phyloP scores from a whole-genome alignment of 768 basidiomycete genomes.

The Hemileccinum impolitum region DNA sequence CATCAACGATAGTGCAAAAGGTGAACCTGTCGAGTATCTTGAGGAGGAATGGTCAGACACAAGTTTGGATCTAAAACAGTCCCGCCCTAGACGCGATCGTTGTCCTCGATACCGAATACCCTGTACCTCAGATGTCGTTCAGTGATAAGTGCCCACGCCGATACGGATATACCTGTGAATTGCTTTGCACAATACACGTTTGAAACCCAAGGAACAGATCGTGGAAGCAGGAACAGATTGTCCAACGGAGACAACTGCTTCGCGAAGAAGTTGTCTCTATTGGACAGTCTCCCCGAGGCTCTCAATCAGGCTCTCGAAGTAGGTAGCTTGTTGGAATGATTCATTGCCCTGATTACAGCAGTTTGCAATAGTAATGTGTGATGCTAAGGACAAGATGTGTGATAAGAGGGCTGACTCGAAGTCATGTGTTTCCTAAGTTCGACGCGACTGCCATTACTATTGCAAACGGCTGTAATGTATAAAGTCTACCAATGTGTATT shows the following conservation, averaged over 20 bases:
- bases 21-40: slow-evolving; percentile 34
- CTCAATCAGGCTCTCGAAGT: slow-evolving; percentile 22
- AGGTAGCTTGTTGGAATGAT: neutral
- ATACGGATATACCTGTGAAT: slow-evolving; percentile 31
- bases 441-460: too few species aligned
- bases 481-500: slow-evolving; percentile 1
- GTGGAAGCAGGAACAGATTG: slow-evolving; percentile 42
- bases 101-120: neutral
- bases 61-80: slow-evolving; percentile 30
- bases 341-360: neutral
- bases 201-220: slow-evolving; percentile 24
- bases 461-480: too few species aligned
- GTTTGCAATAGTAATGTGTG: too few species aligned
- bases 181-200: too few species aligned
- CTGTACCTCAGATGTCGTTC: slow-evolving; percentile 22
- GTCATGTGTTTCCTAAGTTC: too few species aligned
- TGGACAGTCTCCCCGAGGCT: slow-evolving; percentile 30
- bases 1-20: slow-evolving; percentile 38
- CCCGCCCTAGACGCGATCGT: neutral
- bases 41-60: slow-evolving; percentile 39
- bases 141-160: slow-evolving; percentile 32
- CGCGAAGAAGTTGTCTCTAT: slow-evolving; percentile 23
- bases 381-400: too few species aligned
- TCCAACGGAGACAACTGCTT: slow-evolving; percentile 29
- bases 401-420: too few species aligned